Evolutionary conservation across 2,329 filamentous ascomycete species (phyloP).

Genomic region (Chalara sp.): DNA sequence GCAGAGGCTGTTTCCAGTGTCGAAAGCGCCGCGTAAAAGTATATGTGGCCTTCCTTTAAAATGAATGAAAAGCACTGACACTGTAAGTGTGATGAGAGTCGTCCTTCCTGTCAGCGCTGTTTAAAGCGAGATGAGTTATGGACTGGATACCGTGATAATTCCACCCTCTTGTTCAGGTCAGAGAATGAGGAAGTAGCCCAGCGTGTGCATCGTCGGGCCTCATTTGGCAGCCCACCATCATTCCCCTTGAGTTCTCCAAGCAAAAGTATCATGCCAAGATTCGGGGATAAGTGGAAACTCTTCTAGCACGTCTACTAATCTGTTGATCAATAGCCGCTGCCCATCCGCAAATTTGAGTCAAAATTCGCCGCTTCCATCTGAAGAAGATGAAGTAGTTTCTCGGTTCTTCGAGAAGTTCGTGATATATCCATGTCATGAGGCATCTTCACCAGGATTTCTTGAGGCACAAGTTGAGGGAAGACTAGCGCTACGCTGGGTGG

Average conservation of each 20-base stretch:
- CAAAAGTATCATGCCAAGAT: no score
- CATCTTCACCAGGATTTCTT: constrained; percentile 32
- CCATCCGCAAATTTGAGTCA: constrained; percentile 21
- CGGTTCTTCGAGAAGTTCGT: constrained; percentile 34
- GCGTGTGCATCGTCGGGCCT: neutral
- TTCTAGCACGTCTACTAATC: neutral
- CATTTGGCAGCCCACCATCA: no score
- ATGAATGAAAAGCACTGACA: neutral
- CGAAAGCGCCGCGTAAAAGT: constrained; percentile 26
- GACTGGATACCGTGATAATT: constrained; percentile 32
- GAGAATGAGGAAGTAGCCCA: constrained; percentile 27
- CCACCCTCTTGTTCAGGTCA: constrained; percentile 30
- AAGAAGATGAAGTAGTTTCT: constrained; percentile 25
- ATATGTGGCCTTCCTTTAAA: neutral
- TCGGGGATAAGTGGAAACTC: neutral
- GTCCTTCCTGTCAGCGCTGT: constrained; percentile 31
- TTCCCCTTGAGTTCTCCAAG: no score
- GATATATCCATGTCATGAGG: constrained; percentile 30
- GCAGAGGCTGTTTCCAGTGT: constrained; percentile 28
- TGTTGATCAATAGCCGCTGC: constrained; percentile 6
- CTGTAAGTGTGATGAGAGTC: constrained; percentile 27
- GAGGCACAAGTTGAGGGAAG: constrained; percentile 32
- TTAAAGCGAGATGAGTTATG: constrained; percentile 31
- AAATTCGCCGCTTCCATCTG: constrained; percentile 2
- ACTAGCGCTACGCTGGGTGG: constrained; percentile 31